Evolutionary conservation across 2,329 filamentous ascomycete species (phyloP).

Genomic region (Fusarium dlaminii): DNA sequence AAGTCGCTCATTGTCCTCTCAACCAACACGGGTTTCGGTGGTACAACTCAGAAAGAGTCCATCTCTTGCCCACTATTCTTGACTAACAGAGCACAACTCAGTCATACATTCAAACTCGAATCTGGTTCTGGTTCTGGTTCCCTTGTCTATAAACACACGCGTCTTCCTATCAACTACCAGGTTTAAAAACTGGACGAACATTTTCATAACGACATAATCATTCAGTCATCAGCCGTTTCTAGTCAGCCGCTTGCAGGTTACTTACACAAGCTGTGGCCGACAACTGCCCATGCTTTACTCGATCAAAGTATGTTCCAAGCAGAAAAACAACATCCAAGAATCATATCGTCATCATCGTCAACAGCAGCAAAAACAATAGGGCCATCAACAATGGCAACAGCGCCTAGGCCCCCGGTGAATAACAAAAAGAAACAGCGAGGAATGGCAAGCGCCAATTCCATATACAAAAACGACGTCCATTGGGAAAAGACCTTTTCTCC

Average conservation of each 20-base stretch:
- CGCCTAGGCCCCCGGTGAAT: slow-evolving; percentile 17
- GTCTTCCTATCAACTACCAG: slow-evolving; percentile 15
- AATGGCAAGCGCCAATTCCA: slow-evolving; percentile 35
- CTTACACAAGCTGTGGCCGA: slow-evolving; percentile 39
- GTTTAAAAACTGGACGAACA: slow-evolving; percentile 25
- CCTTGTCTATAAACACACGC: slow-evolving; percentile 23
- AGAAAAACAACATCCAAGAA: slow-evolving; percentile 36
- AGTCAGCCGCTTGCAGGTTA: slow-evolving; percentile 40
- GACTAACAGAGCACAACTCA: slow-evolving; percentile 4
- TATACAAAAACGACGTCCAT: slow-evolving; percentile 19
- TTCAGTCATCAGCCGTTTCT: slow-evolving; percentile 45
- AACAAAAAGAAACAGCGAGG: slow-evolving; percentile 20
- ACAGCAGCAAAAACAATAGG: slow-evolving; percentile 22
- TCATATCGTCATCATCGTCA: slow-evolving; percentile 32
- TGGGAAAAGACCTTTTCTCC: slow-evolving; percentile 32
- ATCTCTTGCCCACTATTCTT: background rate
- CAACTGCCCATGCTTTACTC: slow-evolving; percentile 38
- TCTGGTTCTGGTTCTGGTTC: slow-evolving; percentile 12
- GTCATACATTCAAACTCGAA: background rate
- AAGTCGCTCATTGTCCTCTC: background rate
- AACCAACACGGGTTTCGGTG: background rate
- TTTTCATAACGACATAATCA: slow-evolving; percentile 44
- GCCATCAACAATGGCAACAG: slow-evolving; percentile 17
- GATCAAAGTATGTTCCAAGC: slow-evolving; percentile 41
- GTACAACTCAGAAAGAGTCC: background rate